Evolutionary conservation across 768 basidiomycete genomes (phyloP).

Genomic region (Zangia roseola): DNA sequence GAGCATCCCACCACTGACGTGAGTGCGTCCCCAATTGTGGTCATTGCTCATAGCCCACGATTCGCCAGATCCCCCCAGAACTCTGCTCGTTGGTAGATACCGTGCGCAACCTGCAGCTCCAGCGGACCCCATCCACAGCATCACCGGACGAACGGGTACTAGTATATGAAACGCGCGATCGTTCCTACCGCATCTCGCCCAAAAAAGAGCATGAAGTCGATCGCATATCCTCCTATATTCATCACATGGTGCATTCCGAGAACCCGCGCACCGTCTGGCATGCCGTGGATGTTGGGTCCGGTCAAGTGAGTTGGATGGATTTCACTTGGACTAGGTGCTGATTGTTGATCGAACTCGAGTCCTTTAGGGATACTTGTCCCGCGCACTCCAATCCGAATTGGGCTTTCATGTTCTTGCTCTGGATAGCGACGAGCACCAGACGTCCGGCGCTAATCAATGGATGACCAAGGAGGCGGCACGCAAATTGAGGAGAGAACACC

Average conservation of each 20-base stretch:
- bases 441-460: conserved; percentile 54
- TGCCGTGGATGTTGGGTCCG: conserved; percentile 73
- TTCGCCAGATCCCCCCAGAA: conserved; percentile 23
- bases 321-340: neutral
- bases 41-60: neutral
- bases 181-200: conserved; percentile 59
- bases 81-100: conserved; percentile 22
- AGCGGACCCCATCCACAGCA: conserved; percentile 14
- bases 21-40: conserved; percentile 7
- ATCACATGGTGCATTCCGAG: conserved; percentile 31
- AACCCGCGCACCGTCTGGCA: conserved; percentile 31
- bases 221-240: conserved; percentile 59
- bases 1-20: conserved; percentile 8
- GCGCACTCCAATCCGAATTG: conserved; percentile 38
- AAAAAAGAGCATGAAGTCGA: conserved; percentile 75
- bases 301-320: conserved; percentile 46
- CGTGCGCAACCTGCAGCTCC: conserved; percentile 26
- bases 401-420: conserved; percentile 59
- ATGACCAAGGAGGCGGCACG: conserved; percentile 25
- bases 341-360: conserved; percentile 1
- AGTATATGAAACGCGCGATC: conserved; percentile 11
- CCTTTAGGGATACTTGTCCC: conserved; percentile 60
- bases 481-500: conserved; percentile 14
- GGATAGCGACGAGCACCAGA: conserved; percentile 60
- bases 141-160: neutral